Percentiles rank a stretch among this genome's conserved stretches.
Evolutionary conservation across 2,329 filamentous ascomycete species (phyloP).

Genomic region (Knoxdaviesia capensis): DNA sequence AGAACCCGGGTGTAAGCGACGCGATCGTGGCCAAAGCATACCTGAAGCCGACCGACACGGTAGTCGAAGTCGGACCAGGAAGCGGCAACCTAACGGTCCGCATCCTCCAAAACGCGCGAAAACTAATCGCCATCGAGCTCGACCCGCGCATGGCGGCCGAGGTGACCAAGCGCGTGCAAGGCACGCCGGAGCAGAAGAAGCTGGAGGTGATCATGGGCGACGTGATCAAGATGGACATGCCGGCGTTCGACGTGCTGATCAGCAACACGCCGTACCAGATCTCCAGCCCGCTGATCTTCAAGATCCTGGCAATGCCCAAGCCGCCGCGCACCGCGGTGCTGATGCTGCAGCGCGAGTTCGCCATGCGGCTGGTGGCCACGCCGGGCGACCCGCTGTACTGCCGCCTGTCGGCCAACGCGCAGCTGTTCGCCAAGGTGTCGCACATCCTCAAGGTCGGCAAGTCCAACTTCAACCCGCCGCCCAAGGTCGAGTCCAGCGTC

Average conservation of each 20-base stretch:
- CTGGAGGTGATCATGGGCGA: constrained; percentile 81
- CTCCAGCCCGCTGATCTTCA: constrained; percentile 78
- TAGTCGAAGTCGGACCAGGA: constrained; percentile 82
- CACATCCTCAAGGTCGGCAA: constrained; percentile 82
- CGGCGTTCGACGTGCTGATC: constrained; percentile 67
- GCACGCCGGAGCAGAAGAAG: constrained; percentile 63
- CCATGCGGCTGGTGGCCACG: constrained; percentile 69
- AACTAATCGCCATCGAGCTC: constrained; percentile 67
- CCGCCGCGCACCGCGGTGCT: constrained; percentile 71
- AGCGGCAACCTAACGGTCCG: constrained; percentile 77
- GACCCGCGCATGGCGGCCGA: constrained; percentile 95
- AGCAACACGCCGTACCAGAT: constrained; percentile 54
- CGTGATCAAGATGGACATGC: constrained; percentile 65
- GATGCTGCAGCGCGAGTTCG: constrained; percentile 95
- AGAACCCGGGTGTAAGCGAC: constrained; percentile 71
- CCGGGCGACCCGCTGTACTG: constrained; percentile 81
- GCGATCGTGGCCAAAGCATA: constrained; percentile 55
- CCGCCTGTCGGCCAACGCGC: constrained; percentile 77
- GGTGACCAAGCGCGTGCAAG: constrained; percentile 83
- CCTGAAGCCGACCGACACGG: constrained; percentile 75
- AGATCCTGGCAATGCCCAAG: constrained; percentile 63
- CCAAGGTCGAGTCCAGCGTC: constrained; percentile 78
- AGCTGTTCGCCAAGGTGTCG: constrained; percentile 56
- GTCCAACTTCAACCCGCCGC: constrained; percentile 92
- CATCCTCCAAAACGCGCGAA: constrained; percentile 74